phyloP scores from a whole-genome alignment of 2,329 filamentous ascomycete species.

The Paramyrothecium roridum region DNA sequence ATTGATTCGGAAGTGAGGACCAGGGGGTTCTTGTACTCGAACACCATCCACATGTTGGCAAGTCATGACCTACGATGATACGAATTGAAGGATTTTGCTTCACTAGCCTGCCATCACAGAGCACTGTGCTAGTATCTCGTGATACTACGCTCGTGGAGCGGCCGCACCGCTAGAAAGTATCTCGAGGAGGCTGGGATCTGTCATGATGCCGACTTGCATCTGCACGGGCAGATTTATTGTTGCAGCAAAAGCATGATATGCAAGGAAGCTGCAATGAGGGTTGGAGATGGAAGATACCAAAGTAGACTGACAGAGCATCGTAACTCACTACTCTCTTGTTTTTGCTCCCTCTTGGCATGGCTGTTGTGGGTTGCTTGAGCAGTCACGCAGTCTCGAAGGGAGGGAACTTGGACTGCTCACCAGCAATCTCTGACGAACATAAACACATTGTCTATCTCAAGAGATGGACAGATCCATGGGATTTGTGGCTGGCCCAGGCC shows the following conservation, averaged over 20 bases:
- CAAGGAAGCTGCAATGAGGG: background rate
- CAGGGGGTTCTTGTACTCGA: background rate
- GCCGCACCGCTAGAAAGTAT: background rate
- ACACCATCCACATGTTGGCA: background rate
- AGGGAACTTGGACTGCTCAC: too few species aligned
- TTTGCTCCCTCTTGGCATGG: too few species aligned
- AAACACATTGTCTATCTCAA: too few species aligned
- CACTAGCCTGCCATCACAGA: too few species aligned
- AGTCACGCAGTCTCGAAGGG: too few species aligned
- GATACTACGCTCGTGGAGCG: too few species aligned
- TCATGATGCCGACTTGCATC: background rate
- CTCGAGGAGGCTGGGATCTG: background rate
- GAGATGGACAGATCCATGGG: too few species aligned
- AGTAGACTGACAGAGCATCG: too few species aligned
- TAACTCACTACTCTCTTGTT: too few species aligned
- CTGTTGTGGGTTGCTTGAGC: too few species aligned
- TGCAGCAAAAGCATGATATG: background rate
- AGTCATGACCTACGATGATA: background rate
- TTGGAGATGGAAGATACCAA: too few species aligned
- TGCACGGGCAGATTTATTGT: background rate
- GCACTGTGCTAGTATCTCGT: too few species aligned
- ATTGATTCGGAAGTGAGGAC: background rate
- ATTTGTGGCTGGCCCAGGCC: background rate
- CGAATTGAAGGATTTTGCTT: background rate
- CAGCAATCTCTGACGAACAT: background rate